phyloP scores from a whole-genome alignment of 2,329 filamentous ascomycete species.

The Exophiala lecanii-corni region DNA sequence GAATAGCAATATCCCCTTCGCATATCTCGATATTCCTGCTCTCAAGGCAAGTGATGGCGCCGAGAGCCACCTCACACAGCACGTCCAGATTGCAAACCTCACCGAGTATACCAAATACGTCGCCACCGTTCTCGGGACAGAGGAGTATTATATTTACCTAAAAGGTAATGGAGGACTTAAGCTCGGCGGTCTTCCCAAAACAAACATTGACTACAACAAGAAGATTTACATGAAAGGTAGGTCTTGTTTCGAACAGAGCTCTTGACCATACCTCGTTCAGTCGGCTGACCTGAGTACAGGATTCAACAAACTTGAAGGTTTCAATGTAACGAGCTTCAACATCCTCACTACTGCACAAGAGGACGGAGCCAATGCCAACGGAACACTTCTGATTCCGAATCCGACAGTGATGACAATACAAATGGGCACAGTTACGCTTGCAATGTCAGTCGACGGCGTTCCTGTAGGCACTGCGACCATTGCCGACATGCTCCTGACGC shows the following conservation, averaged over 20 bases:
- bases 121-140: conserved; percentile 44
- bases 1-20: conserved; percentile 38
- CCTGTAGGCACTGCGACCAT: conserved; percentile 49
- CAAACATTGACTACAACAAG: conserved; percentile 52
- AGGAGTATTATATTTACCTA: conserved; percentile 48
- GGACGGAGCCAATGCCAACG: conserved; percentile 52
- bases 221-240: conserved; percentile 54
- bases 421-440: conserved; percentile 56
- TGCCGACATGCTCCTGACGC: conserved; percentile 47
- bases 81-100: conserved; percentile 39
- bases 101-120: conserved; percentile 49
- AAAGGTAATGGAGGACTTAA: conserved; percentile 51
- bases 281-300: conserved; percentile 38
- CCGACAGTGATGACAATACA: conserved; percentile 53
- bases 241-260: too few species aligned
- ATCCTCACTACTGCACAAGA: conserved; percentile 37
- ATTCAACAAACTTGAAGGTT: conserved; percentile 53
- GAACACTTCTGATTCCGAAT: conserved; percentile 55
- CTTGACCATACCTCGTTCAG: background rate
- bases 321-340: conserved; percentile 46
- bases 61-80: conserved; percentile 39
- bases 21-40: conserved; percentile 43
- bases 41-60: conserved; percentile 42
- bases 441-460: conserved; percentile 45
- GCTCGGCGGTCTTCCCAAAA: conserved; percentile 46